Percentiles rank a stretch among this genome's conserved stretches.
phyloP scores from a whole-genome alignment of 2,329 filamentous ascomycete species.

The Apiospora phragmitis region DNA sequence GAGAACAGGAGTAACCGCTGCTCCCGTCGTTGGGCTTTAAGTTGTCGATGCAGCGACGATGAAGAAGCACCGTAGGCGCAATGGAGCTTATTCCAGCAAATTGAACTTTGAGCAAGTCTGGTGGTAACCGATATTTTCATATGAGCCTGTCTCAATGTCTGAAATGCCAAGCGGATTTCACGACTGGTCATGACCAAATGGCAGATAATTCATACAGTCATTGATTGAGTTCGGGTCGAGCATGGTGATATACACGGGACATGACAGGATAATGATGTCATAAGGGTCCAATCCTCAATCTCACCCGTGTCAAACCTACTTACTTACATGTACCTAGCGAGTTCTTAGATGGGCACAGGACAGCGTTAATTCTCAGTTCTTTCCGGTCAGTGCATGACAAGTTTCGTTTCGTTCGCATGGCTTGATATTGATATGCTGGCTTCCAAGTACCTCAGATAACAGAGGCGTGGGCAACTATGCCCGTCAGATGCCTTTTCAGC shows the following conservation, averaged over 20 bases:
- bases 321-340: not conserved
- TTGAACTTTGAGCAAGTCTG: not conserved
- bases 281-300: not conserved
- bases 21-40: not conserved
- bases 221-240: not conserved
- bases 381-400: too few species aligned
- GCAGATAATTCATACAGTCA: not conserved
- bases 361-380: too few species aligned
- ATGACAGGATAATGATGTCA: not conserved
- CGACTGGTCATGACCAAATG: not conserved
- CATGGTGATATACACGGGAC: too few species aligned
- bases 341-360: too few species aligned
- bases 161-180: not conserved
- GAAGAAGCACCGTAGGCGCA: not conserved
- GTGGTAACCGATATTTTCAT: not conserved
- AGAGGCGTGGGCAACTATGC: not conserved
- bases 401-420: not conserved
- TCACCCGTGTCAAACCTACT: not conserved
- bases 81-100: not conserved
- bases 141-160: not conserved
- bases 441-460: not conserved
- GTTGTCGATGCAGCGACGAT: too few species aligned
- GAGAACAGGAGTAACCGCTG: accelerated
- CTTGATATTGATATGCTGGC: not conserved
- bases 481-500: not conserved